Evolutionary conservation across 352 stramenopile genomes (phyloP), one percentile per base, ranked within the genome.

Genomic region (Phytophthora quininea): DNA sequence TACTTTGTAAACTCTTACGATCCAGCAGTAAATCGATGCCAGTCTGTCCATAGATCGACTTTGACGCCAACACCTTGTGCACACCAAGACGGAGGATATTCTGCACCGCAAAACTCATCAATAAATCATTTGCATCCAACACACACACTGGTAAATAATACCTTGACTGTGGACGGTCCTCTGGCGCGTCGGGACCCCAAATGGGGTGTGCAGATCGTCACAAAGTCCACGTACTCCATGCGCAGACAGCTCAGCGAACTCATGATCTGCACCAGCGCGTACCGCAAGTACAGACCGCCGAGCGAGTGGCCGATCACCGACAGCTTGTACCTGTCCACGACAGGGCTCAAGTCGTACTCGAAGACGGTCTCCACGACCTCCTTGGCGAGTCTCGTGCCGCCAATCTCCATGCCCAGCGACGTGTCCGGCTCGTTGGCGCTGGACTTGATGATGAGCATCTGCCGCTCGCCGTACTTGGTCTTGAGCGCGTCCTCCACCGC

Each of bases 121-220:
- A 52, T 60, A 11, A 24, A 55, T 58, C 32, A 54, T 49, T 54
- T 45, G 40, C 37, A 43, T 7, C n/a, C 12, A 35, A 11, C 10
- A 29, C n/a, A 47, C 27, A 9, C 14, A 58, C 57, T n/a, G 55
- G 10, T 27, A 4, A 29, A 33, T 33, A 53, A 32, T 38, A 93
- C 84, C 80, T 92, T 91, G 52, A 93, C 59, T 7, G 74, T 84
- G 2, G 86, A 89, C 24, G 74, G 62, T 31, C 82, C 82, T 48
- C 80, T 84, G 12, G 84, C 81, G n/a, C 83, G 73, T 15, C 85
- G 82, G 11, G 82, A 92, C 50, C 87, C 87, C 24, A 95, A 72
- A 54, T 95, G 87, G 12, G 87, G 87, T 48, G 87, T 93, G 62
- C 83, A 95, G 32, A 95, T 79, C 30, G 87, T 93, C 12, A 90